A percentile compares a stretch with the other conserved stretches of the same genome.
These are phyloP conservation scores for Candida lessepsii DNA, from an alignment of 805 yeast species.

Conservation along the genomic window DNA sequence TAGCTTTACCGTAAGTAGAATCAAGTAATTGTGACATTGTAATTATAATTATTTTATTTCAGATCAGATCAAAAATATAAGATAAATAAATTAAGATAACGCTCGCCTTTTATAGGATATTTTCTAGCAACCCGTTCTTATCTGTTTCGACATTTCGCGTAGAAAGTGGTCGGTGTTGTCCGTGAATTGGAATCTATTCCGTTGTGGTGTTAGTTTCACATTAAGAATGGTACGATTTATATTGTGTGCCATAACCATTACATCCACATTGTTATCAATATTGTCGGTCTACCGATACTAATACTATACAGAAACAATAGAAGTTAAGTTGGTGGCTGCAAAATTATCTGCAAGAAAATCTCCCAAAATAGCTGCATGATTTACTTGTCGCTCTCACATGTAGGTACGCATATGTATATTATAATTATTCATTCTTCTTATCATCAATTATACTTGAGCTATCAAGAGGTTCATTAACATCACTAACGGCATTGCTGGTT, in stretches of 20 bases:
- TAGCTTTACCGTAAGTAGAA: conserved; percentile 87
- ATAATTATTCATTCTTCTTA: conserved; percentile 12
- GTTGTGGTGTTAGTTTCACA: not conserved
- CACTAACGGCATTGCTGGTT: conserved; percentile 13
- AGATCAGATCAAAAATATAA: too few relatives aligned
- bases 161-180: not conserved
- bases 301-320: too few relatives aligned
- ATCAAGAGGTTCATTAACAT: conserved; percentile 9
- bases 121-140: conserved; percentile 2
- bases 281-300: not conserved
- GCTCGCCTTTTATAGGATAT: conserved; percentile 7
- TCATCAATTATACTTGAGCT: conserved; percentile 9
- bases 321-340: too few relatives aligned
- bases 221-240: not conserved
- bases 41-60: too few relatives aligned
- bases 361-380: too few relatives aligned
- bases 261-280: not conserved
- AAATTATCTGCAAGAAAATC: too few relatives aligned
- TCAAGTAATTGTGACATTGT: conserved; percentile 25
- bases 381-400: too few relatives aligned
- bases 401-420: too few relatives aligned
- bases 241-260: not conserved
- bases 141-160: not conserved
- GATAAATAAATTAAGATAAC: too few relatives aligned
- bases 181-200: not conserved